phyloP scores from a whole-genome alignment of 2,329 filamentous ascomycete genomes.

The Neonectria sp. region DNA sequence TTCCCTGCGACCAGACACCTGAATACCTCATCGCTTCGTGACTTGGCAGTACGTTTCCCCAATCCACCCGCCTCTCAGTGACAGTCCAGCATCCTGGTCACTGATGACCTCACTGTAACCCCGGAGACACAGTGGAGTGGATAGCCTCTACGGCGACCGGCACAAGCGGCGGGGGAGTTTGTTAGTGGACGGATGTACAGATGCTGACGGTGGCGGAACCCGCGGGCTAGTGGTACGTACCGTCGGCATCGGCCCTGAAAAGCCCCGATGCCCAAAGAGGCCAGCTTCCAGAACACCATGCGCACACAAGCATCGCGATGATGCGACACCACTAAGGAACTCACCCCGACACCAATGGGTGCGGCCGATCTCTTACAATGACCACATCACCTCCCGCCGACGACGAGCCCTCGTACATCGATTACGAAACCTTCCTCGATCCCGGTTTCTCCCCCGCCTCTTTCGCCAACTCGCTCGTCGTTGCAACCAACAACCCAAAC shows the following conservation, averaged over 20 bases:
- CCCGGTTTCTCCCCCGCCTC: slow-evolving; percentile 84
- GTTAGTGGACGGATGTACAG: slow-evolving; percentile 5
- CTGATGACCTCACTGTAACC: slow-evolving; percentile 45
- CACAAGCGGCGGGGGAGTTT: background rate
- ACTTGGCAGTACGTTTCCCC: background rate
- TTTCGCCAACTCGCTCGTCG: slow-evolving; percentile 92
- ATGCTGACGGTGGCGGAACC: slow-evolving; percentile 16
- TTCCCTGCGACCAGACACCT: background rate
- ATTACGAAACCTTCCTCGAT: slow-evolving; percentile 92
- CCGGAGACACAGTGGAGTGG: background rate
- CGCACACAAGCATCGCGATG: slow-evolving; percentile 16
- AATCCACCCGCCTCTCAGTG: slow-evolving; percentile 12
- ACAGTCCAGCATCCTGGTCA: slow-evolving; percentile 34
- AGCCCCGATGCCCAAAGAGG: slow-evolving; percentile 44
- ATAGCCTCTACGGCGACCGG: background rate
- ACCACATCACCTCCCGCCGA: slow-evolving; percentile 36
- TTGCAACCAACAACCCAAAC: slow-evolving; percentile 91
- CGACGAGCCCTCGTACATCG: slow-evolving; percentile 86
- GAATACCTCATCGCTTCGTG: too few relatives aligned
- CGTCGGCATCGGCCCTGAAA: slow-evolving; percentile 25
- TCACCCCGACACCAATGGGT: slow-evolving; percentile 9
- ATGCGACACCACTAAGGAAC: slow-evolving; percentile 18
- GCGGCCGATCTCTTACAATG: background rate
- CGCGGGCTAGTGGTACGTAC: slow-evolving; percentile 38
- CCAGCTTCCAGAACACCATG: slow-evolving; percentile 46